Evolutionary conservation across 2,329 filamentous ascomycete species (phyloP).

Genomic region (Atkinsonella texensis): DNA sequence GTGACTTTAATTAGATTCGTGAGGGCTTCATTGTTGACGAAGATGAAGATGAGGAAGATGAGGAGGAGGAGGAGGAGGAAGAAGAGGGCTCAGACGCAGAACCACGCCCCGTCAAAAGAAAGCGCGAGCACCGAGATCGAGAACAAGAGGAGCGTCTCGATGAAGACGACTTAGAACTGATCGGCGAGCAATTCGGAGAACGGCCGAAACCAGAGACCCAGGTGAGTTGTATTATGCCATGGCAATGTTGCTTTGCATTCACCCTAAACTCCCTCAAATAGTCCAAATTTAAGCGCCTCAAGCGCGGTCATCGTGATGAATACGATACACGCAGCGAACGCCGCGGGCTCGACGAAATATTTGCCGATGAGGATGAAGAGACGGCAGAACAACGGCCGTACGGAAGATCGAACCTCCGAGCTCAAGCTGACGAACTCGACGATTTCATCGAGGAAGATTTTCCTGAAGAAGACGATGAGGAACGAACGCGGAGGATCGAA

Average conservation of each 20-base stretch:
- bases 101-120: constrained; percentile 51
- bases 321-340: constrained; percentile 51
- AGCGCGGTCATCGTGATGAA: constrained; percentile 75
- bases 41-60: constrained; percentile 63
- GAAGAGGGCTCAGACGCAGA: constrained; percentile 45
- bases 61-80: constrained; percentile 55
- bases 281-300: constrained; percentile 92
- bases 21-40: constrained; percentile 78
- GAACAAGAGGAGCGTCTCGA: constrained; percentile 83
- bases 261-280: constrained; percentile 22
- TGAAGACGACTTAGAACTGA: constrained; percentile 91
- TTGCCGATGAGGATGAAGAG: constrained; percentile 86
- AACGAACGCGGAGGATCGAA: constrained; percentile 62
- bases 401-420: constrained; percentile 41
- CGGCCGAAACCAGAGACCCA: constrained; percentile 51
- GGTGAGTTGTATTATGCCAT: constrained; percentile 34
- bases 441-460: constrained; percentile 98
- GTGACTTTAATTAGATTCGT: constrained; percentile 48
- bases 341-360: constrained; percentile 80
- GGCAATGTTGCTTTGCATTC: not conserved
- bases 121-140: constrained; percentile 63
- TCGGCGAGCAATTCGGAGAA: constrained; percentile 66
- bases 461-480: constrained; percentile 76
- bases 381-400: constrained; percentile 43
- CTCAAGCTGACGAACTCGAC: constrained; percentile 67